Conservation (phyloP, 192 early-diverging fungal species). For the Coemansia asiatica region DNA sequence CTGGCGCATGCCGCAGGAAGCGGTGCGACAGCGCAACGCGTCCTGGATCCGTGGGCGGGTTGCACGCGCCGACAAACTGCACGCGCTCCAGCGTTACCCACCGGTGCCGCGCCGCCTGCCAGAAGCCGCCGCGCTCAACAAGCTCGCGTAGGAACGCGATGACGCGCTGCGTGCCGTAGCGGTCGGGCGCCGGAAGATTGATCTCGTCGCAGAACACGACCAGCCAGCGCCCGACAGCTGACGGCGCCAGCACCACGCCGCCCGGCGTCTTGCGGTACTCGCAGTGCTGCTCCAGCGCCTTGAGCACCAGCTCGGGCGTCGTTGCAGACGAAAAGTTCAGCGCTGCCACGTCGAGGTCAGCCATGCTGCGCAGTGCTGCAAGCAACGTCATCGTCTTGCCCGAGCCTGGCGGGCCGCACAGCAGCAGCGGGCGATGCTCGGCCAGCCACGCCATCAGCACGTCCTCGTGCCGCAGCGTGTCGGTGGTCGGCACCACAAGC, state of each 20-base stretch:
- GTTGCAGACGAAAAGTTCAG: slow-evolving; percentile 99
- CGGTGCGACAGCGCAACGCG: slow-evolving; percentile 93
- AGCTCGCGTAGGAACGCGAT: slow-evolving; percentile 95
- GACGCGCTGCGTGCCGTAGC: slow-evolving; percentile 97
- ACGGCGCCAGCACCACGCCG: slow-evolving; percentile 84
- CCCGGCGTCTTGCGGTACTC: slow-evolving; percentile 95
- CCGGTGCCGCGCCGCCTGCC: slow-evolving; percentile 84
- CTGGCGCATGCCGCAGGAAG: slow-evolving; percentile 94
- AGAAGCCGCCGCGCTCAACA: slow-evolving; percentile 95
- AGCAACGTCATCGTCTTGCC: slow-evolving; percentile 99
- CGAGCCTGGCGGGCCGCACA: slow-evolving; percentile 98
- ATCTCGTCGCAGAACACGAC: slow-evolving; percentile 99
- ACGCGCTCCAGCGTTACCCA: slow-evolving; percentile 97
- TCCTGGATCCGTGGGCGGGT: slow-evolving; percentile 98
- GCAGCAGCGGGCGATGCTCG: slow-evolving; percentile 90
- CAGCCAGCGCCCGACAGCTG: slow-evolving; percentile 85
- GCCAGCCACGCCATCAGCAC: slow-evolving; percentile 93
- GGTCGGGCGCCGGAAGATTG: slow-evolving; percentile 93
- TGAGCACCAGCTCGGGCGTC: slow-evolving; percentile 89
- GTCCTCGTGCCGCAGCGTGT: slow-evolving; percentile 97
- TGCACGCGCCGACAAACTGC: slow-evolving; percentile 99
- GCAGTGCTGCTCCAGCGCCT: slow-evolving; percentile 97
- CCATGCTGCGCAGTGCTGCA: slow-evolving; percentile 87
- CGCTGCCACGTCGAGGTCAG: slow-evolving; percentile 95
- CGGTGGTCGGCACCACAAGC: slow-evolving; percentile 96